These are phyloP conservation scores for Pythium apleroticum DNA, from an alignment of 352 stramenopile genomes.

Conservation along the genomic window DNA sequence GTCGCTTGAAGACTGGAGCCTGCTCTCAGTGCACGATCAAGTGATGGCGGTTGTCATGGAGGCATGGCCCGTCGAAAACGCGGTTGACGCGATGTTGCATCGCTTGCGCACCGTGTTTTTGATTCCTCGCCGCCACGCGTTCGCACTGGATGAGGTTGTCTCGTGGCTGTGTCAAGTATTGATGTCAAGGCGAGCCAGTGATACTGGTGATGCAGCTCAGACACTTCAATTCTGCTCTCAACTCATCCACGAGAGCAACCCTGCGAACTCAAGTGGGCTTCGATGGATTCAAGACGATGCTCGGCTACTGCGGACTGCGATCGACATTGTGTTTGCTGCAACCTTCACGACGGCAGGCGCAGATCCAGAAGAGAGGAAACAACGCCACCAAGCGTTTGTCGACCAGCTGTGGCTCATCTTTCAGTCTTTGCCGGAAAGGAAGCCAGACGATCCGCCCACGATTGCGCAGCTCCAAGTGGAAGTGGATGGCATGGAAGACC, in stretches of 20 bases:
- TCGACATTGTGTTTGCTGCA: conserved; percentile 51
- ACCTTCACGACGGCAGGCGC: background rate
- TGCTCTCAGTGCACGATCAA: conserved; percentile 62
- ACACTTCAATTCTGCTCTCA: conserved; percentile 49
- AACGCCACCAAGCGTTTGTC: conserved; percentile 33
- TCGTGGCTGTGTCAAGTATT: conserved; percentile 43
- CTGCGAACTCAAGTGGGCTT: conserved; percentile 35
- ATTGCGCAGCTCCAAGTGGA: conserved; percentile 65
- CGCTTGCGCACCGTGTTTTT: conserved; percentile 54
- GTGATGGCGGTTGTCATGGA: conserved; percentile 39
- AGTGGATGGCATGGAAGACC: conserved; percentile 71
- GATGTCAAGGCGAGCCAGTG: conserved; percentile 6
- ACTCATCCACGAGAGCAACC: conserved; percentile 65
- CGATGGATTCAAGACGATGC: conserved; percentile 70
- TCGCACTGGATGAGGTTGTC: conserved; percentile 53
- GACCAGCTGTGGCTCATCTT: conserved; percentile 74
- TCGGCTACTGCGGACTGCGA: conserved; percentile 52
- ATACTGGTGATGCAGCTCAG: background rate
- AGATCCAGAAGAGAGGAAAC: background rate
- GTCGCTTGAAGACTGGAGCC: conserved; percentile 53
- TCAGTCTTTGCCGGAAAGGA: conserved; percentile 70
- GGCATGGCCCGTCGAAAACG: background rate
- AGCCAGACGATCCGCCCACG: conserved; percentile 45
- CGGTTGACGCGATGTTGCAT: conserved; percentile 29
- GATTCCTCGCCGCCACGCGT: conserved; percentile 35